Conservation (phyloP, 768 basidiomycete genomes). For the Psilocybe subaeruginosa region DNA sequence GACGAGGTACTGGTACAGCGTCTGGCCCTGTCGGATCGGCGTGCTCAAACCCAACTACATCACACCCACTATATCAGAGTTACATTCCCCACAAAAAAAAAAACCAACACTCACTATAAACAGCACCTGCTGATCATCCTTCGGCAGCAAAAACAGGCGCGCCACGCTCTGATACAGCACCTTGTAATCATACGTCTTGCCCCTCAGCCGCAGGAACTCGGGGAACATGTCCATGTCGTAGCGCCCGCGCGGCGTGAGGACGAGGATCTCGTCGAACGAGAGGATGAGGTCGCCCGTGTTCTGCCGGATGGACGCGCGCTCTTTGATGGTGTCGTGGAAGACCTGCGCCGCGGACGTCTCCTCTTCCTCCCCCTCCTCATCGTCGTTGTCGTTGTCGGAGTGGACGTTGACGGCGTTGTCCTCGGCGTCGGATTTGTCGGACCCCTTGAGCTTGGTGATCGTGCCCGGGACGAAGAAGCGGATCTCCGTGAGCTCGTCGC, state of each 20-base stretch:
- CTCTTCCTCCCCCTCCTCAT: slow-evolving; percentile 36
- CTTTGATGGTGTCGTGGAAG: slow-evolving; percentile 96
- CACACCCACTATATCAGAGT: neutral
- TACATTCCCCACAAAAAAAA: slow-evolving; percentile 5
- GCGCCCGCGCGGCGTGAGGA: slow-evolving; percentile 93
- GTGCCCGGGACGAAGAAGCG: slow-evolving; percentile 94
- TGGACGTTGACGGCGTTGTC: slow-evolving; percentile 46
- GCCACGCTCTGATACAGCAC: slow-evolving; percentile 89
- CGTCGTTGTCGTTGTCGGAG: no score
- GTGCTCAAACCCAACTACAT: slow-evolving; percentile 83
- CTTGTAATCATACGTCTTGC: slow-evolving; percentile 99
- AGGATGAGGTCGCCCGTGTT: slow-evolving; percentile 90
- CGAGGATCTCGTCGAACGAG: slow-evolving; percentile 93
- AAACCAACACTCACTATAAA: slow-evolving; percentile 73
- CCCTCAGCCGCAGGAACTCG: slow-evolving; percentile 91
- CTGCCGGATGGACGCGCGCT: slow-evolving; percentile 93
- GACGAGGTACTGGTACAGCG: slow-evolving; percentile 95
- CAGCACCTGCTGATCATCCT: slow-evolving; percentile 94
- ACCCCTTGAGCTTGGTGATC: slow-evolving; percentile 58
- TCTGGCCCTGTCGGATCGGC: slow-evolving; percentile 97
- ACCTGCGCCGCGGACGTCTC: slow-evolving; percentile 93
- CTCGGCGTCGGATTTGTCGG: slow-evolving; percentile 76
- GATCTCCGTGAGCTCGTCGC: slow-evolving; percentile 94
- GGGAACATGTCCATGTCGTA: slow-evolving; percentile 99
- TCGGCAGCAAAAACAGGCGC: slow-evolving; percentile 89